These are phyloP conservation scores for Neofusicoccum parvum DNA, from an alignment of 2,329 filamentous ascomycete species.

Conservation along the genomic window DNA sequence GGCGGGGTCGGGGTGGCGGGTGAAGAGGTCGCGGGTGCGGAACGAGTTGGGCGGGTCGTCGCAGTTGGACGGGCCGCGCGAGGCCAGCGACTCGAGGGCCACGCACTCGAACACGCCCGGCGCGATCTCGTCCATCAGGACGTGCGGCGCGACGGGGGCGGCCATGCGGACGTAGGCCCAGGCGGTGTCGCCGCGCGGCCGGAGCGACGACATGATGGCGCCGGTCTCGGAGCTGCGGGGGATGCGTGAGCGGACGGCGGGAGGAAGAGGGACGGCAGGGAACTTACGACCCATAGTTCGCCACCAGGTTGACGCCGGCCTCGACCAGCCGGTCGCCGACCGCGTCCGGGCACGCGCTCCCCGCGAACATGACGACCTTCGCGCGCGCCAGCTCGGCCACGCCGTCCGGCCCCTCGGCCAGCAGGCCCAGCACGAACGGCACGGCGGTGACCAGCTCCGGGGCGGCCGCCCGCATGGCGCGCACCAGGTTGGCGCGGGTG, in stretches of 20 bases:
- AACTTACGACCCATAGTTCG: conserved; percentile 55
- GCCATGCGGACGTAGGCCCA: conserved; percentile 62
- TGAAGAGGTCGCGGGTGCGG: conserved; percentile 44
- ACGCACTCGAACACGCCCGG: conserved; percentile 41
- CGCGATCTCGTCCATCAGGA: conserved; percentile 35
- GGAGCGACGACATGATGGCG: conserved; percentile 61
- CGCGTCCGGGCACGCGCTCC: conserved; percentile 60
- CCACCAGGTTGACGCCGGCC: conserved; percentile 57
- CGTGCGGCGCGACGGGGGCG: conserved; percentile 43
- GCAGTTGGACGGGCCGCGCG: conserved; percentile 49
- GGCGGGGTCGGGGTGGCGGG: conserved; percentile 41
- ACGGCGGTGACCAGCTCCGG: conserved; percentile 62
- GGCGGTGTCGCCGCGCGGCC: conserved; percentile 54
- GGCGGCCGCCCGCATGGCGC: conserved; percentile 28
- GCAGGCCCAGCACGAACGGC: conserved; percentile 65
- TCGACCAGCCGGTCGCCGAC: conserved; percentile 57
- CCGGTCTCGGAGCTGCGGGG: not conserved
- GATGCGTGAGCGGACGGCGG: conserved; percentile 32
- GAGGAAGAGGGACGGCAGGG: conserved; percentile 38
- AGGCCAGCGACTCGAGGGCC: conserved; percentile 37
- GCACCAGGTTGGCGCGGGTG: conserved; percentile 30
- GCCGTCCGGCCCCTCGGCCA: conserved; percentile 61
- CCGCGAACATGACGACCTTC: conserved; percentile 60
- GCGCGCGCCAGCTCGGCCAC: conserved; percentile 49
- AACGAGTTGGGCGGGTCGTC: not conserved